A percentile compares a stretch with the other conserved stretches of the same genome.
Conservation (phyloP, 2,329 filamentous ascomycete species). For the Karstenula rhodostoma region DNA sequence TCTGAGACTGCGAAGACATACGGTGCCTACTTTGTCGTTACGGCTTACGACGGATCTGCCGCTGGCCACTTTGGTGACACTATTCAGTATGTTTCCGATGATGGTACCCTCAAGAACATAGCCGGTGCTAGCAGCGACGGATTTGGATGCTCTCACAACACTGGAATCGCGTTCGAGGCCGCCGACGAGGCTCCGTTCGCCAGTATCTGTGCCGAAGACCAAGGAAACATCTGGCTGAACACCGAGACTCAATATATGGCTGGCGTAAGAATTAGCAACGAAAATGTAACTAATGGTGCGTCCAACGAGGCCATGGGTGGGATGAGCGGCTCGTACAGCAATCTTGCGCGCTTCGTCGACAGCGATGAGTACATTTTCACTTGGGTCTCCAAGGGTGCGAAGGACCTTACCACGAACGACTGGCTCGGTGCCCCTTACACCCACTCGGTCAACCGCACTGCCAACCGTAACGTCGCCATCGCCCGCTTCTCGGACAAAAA, state of each 20-base stretch:
- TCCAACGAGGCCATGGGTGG: conserved; percentile 68
- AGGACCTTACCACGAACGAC: conserved; percentile 61
- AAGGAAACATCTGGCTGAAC: conserved; percentile 71
- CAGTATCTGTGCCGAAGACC: conserved; percentile 68
- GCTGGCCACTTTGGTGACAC: conserved; percentile 67
- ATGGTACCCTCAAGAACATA: conserved; percentile 61
- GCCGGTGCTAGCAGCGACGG: conserved; percentile 59
- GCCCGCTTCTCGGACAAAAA: conserved; percentile 66
- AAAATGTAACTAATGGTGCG: conserved; percentile 67
- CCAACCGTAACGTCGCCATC: conserved; percentile 67
- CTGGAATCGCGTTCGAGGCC: conserved; percentile 69
- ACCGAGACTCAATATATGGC: conserved; percentile 66
- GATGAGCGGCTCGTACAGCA: conserved; percentile 69
- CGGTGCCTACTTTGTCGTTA: conserved; percentile 69
- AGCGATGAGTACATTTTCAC: conserved; percentile 66
- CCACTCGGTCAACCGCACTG: conserved; percentile 61
- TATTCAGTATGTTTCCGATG: conserved; percentile 59
- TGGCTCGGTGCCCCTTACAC: conserved; percentile 69
- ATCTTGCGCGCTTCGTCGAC: conserved; percentile 62
- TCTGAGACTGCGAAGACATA: conserved; percentile 64
- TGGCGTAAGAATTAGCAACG: conserved; percentile 69
- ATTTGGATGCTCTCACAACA: conserved; percentile 72
- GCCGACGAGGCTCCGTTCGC: conserved; percentile 67
- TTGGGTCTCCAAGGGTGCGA: conserved; percentile 68
- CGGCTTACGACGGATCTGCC: conserved; percentile 63